Percentiles rank a stretch among this genome's conserved stretches.
These are phyloP conservation scores for Carex kokanica DNA, from an alignment of 176 grass and related monocot species.

Conservation along the genomic window DNA sequence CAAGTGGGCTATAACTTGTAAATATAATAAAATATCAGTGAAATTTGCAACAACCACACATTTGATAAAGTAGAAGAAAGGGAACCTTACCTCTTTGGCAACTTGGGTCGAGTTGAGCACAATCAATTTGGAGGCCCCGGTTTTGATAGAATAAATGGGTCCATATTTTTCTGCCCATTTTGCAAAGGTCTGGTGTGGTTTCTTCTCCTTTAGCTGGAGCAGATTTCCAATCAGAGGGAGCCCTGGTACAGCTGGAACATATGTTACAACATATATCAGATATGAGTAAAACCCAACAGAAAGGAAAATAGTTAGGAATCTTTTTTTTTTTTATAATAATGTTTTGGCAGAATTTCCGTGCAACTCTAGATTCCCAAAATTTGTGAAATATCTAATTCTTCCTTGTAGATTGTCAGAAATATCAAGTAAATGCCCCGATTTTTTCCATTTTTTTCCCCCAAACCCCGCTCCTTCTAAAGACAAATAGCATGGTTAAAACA, in stretches of 20 bases:
- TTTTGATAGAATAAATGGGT: conserved; percentile 71
- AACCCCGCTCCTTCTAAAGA: background rate
- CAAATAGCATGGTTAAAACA: background rate
- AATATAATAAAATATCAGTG: background rate
- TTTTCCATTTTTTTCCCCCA: background rate
- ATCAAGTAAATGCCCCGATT: background rate
- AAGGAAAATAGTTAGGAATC: background rate
- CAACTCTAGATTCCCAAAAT: background rate
- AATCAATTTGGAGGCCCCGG: conserved; percentile 51
- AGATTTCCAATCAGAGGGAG: conserved; percentile 80
- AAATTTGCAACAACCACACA: background rate
- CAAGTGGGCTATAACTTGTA: background rate
- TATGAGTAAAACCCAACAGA: background rate
- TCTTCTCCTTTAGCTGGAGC: conserved; percentile 81
- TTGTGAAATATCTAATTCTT: background rate
- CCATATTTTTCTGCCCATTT: conserved; percentile 77
- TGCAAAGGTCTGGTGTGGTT: conserved; percentile 68
- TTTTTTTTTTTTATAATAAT: background rate
- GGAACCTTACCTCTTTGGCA: conserved; percentile 57
- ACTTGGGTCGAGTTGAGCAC: conserved; percentile 79
- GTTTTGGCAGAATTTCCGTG: background rate
- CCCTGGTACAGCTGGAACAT: conserved; percentile 68
- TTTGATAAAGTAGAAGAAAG: background rate
- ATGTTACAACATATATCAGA: background rate
- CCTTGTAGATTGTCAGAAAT: background rate